Evolutionary conservation across 305 asterid species (phyloP).

Genomic region (Solanum hybrid): DNA sequence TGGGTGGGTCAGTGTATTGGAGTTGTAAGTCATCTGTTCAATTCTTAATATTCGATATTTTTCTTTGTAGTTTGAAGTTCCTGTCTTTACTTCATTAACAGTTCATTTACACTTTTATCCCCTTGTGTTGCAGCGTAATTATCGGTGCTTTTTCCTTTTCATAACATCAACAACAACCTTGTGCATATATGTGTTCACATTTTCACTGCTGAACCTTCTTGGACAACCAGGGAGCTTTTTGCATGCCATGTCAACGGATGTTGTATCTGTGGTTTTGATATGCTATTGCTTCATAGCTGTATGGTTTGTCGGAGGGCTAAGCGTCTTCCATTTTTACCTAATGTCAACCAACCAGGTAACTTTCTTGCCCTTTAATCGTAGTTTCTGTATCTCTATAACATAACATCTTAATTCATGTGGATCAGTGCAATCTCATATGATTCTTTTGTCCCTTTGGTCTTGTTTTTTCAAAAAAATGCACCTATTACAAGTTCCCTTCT

Average conservation of each 20-base stretch:
- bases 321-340: constrained; percentile 70
- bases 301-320: constrained; percentile 97
- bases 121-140: constrained; percentile 66
- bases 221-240: constrained; percentile 43
- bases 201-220: constrained; percentile 57
- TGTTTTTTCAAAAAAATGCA: neutral
- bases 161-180: constrained; percentile 59
- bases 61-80: neutral
- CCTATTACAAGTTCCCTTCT: neutral
- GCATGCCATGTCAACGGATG: constrained; percentile 52
- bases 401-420: neutral
- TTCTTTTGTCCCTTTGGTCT: neutral
- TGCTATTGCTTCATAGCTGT: constrained; percentile 75
- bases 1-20: constrained; percentile 98
- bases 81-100: neutral
- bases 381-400: neutral
- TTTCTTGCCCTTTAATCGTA: neutral
- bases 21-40: constrained; percentile 38
- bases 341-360: constrained; percentile 72
- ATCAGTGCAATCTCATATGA: neutral
- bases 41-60: neutral
- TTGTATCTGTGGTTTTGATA: constrained; percentile 46
- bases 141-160: constrained; percentile 69
- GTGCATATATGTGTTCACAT: constrained; percentile 78
- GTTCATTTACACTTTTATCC: neutral